These are phyloP conservation scores for Planoprotostelium fungivorum DNA, from an alignment of 78 protist species.

Conservation along the genomic window DNA sequence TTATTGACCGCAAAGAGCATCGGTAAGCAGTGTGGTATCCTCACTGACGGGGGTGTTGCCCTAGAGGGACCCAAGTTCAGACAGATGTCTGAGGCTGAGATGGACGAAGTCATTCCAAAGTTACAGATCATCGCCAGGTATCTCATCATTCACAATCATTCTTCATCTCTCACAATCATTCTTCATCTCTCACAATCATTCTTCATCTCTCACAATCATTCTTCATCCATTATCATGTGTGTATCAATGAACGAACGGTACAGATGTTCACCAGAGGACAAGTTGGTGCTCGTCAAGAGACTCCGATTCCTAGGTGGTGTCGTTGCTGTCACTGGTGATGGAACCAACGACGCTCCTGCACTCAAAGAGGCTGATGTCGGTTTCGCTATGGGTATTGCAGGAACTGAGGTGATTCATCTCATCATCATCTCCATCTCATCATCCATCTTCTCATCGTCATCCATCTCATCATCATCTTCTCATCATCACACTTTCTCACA, in stretches of 20 bases:
- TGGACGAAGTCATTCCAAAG: conserved; percentile 64
- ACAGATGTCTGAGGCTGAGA: conserved; percentile 55
- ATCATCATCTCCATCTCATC: too few relatives aligned
- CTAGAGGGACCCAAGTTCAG: conserved; percentile 83
- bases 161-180: too few relatives aligned
- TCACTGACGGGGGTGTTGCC: conserved; percentile 68
- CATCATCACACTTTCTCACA: background rate
- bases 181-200: background rate
- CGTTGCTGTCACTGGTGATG: conserved; percentile 98
- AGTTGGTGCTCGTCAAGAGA: conserved; percentile 84
- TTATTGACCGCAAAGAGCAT: conserved; percentile 87
- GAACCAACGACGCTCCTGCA: conserved; percentile 98
- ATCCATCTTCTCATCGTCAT: too few relatives aligned
- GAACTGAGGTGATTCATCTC: conserved; percentile 78
- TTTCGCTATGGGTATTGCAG: conserved; percentile 97
- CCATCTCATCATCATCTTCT: too few relatives aligned
- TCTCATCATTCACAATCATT: too few relatives aligned
- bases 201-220: background rate
- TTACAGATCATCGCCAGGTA: conserved; percentile 91
- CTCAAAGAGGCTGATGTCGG: conserved; percentile 95
- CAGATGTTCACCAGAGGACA: conserved; percentile 84
- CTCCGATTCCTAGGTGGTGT: conserved; percentile 72
- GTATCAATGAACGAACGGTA: background rate
- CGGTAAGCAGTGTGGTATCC: conserved; percentile 91
- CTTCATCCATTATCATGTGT: background rate